Base-by-base conservation (phyloP, 345 rosid species). In the Aquilaria malaccensis region DNA sequence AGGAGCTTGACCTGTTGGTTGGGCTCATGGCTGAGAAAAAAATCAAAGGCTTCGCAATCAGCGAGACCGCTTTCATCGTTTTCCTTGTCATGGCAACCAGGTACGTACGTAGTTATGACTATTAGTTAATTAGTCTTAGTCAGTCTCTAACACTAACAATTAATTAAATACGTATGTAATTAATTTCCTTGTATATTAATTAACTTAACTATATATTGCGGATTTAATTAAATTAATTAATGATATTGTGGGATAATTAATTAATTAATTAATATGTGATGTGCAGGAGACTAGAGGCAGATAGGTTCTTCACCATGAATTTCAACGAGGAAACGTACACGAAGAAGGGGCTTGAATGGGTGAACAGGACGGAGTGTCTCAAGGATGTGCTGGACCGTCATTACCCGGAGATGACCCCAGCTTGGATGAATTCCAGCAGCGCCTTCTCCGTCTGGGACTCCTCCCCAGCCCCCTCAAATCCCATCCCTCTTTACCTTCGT, bases 1-100 rank as follows among this genome's bases (percentile, higher is more conserved):
- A 85, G 31, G 77, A 77, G 51, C 72, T 83, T 9, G 91, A 85
- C 55, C 68, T 79, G 58, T 69, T 77, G 0, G 84, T 81, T 0
- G 88, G 88, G n/a, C 81, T 80, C 32, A 66, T 79, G 81, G 86
- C 88, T 22, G 91, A 83, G 76, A 85, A 77, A 70, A 85, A 82
- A 30, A 80, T 85, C 50, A 82, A 70, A 58, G 91, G 87, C 0
- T 85, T 85, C 52, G 87, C 91, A 51, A 85, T 82, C 0, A 82
- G 88, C 48, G 88, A 85, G 66, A 82, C 91, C 11, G 86, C 88
- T 1, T 85, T 85, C 5, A 10, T 73, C 47, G 68, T 80, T 37
- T 82, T 82, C 65, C 52, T 82, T 22, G 0, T 79, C 14, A 80
- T 85, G 87, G 87, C 87, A 30, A 4, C 77, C 12, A 85, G 89